A percentile compares a stretch with the other conserved stretches of the same genome.
Conservation (phyloP, 2,329 filamentous ascomycete species). For the Polytolypa hystricis region DNA sequence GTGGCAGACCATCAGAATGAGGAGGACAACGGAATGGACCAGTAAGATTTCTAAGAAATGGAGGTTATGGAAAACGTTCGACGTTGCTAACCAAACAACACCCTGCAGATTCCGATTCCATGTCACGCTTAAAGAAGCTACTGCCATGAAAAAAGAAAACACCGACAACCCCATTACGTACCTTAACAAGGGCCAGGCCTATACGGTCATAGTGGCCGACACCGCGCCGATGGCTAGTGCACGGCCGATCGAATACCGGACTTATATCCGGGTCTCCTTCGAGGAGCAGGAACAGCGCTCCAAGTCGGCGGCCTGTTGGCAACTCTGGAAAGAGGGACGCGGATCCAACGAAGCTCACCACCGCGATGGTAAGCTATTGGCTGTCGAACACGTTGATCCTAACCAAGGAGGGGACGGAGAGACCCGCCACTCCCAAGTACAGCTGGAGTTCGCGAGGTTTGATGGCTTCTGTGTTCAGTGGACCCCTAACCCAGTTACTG, state of each 20-base stretch:
- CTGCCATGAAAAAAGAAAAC: constrained; percentile 69
- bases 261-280: constrained; percentile 89
- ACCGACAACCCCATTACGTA: constrained; percentile 97
- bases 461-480: constrained; percentile 89
- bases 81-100: too few species aligned
- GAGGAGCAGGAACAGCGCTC: constrained; percentile 89
- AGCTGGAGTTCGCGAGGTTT: constrained; percentile 69
- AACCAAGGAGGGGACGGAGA: constrained; percentile 45
- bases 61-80: too few species aligned
- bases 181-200: constrained; percentile 93
- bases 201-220: constrained; percentile 75
- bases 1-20: too few species aligned
- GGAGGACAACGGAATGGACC: too few species aligned
- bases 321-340: constrained; percentile 88
- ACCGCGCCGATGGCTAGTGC: constrained; percentile 50
- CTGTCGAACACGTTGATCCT: constrained; percentile 77
- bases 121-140: constrained; percentile 81
- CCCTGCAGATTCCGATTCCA: constrained; percentile 53
- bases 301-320: constrained; percentile 75
- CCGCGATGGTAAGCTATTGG: constrained; percentile 75
- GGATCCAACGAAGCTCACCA: constrained; percentile 95
- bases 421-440: constrained; percentile 55
- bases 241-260: constrained; percentile 65
- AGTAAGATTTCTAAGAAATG: too few species aligned
- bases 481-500: constrained; percentile 58